Base-by-base conservation (phyloP, 106 monocot genomes). In the Platanthera zijinensis region DNA sequence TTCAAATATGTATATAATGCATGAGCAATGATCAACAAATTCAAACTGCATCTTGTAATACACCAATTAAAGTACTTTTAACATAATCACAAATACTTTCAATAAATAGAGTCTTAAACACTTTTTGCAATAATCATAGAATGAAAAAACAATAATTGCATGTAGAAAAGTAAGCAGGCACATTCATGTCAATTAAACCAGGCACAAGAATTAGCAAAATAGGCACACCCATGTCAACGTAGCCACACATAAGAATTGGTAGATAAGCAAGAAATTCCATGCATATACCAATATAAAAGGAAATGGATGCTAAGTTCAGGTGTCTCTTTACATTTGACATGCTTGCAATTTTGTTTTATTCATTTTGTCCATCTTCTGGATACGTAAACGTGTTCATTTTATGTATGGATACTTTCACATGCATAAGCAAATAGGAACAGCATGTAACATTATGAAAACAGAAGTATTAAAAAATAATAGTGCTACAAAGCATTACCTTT, bases 401-500 rank as follows among this genome's bases (percentile, higher is more conserved):
- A 78, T 5, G n/a, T 28, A 21, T n/a, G 67, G 48, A 64, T 62
- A 48, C 15, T n/a, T 77, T 47, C 64, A 50, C 22, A 67, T 50
- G 50, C 51, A 67, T 51, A 47, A 61, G 28, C n/a, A 50, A 45
- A 64, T 28, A 22, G 48, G 30, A 7, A 15, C 17, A 28, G 15
- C 62, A 76, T 22, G 19, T 22, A 53, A 56, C 75, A 56, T 59
- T 57, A 3, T 76, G 10, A 48, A 76, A 0, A 32, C 12, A 70
- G 10, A 69, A 72, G 51, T 71, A 72, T 47, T 10, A 72, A 19
- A 72, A 72, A 22, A 50, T 8, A 72, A 51, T 8, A 21, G 4
- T 48, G 51, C 11, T 50, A 30, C 45, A 66, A 50, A 63, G 48
- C 74, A 47, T 80, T 83, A 92, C 92, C 89, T 85, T 94, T 82